These are phyloP conservation scores for Incumbomyces delicatus DNA, from an alignment of 2,329 filamentous ascomycete genomes.

Conservation along the genomic window DNA sequence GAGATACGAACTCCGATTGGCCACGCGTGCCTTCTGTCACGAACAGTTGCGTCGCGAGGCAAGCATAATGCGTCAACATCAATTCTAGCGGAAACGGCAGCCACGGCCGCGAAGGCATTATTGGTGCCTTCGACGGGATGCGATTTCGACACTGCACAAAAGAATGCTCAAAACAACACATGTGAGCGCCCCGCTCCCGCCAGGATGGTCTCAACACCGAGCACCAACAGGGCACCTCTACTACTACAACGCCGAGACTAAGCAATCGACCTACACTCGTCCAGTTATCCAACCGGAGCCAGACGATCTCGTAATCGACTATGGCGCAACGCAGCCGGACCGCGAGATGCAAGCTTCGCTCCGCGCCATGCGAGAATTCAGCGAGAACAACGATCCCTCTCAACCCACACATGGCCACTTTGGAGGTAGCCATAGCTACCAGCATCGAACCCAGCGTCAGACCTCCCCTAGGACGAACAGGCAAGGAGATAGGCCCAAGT, in stretches of 20 bases:
- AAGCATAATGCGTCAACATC: too few relatives aligned
- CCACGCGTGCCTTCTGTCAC: background rate
- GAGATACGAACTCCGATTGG: slow-evolving; percentile 5
- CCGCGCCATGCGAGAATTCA: slow-evolving; percentile 18
- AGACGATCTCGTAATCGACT: slow-evolving; percentile 19
- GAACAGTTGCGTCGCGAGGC: background rate
- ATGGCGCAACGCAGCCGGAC: slow-evolving; percentile 18
- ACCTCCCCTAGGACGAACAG: slow-evolving; percentile 48
- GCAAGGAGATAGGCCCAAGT: slow-evolving; percentile 64
- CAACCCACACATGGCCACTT: slow-evolving; percentile 35
- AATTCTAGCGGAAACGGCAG: too few relatives aligned
- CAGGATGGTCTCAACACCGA: slow-evolving; percentile 88
- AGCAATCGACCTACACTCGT: slow-evolving; percentile 77
- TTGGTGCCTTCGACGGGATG: too few relatives aligned
- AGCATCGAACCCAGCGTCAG: slow-evolving; percentile 41
- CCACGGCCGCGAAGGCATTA: too few relatives aligned
- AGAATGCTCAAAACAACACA: slow-evolving; percentile 71
- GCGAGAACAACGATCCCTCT: slow-evolving; percentile 27
- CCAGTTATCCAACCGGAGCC: slow-evolving; percentile 34
- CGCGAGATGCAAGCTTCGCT: slow-evolving; percentile 15
- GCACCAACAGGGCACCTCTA: slow-evolving; percentile 75
- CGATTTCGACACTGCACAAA: too few relatives aligned
- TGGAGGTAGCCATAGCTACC: slow-evolving; percentile 44
- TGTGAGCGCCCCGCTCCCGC: slow-evolving; percentile 50
- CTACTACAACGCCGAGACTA: slow-evolving; percentile 74